Evolutionary conservation across 2,329 filamentous ascomycete species (phyloP).

Genomic region (Botrytis byssoidea): DNA sequence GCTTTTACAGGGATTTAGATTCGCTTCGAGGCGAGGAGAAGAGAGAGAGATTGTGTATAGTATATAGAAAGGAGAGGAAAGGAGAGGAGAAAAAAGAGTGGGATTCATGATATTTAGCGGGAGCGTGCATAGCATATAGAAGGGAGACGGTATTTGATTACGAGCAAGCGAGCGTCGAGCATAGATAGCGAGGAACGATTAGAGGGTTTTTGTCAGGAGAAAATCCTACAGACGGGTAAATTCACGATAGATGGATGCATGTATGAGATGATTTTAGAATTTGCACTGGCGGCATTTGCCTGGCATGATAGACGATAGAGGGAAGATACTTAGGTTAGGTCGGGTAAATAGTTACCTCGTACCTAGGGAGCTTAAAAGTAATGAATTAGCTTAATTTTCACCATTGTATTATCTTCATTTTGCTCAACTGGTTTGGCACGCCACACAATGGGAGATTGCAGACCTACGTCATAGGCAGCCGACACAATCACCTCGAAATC

Average conservation of each 20-base stretch:
- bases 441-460: background rate
- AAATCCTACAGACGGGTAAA: background rate
- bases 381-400: background rate
- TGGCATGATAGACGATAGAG: background rate
- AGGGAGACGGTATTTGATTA: background rate
- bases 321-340: background rate
- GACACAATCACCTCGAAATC: background rate
- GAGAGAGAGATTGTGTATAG: background rate
- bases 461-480: too few relatives aligned
- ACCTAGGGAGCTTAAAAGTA: background rate
- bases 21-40: background rate
- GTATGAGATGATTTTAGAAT: background rate
- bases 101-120: background rate
- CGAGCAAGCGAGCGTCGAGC: background rate
- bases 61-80: background rate
- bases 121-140: too few relatives aligned
- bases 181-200: conserved; percentile 1
- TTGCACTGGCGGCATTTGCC: background rate
- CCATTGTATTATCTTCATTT: background rate
- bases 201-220: background rate
- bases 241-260: background rate
- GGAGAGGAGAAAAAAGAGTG: background rate
- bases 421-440: background rate
- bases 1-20: background rate
- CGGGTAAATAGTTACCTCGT: background rate